These are phyloP conservation scores for Tolypocladium endophyticum DNA, from an alignment of 2,329 filamentous ascomycete genomes.

Conservation along the genomic window DNA sequence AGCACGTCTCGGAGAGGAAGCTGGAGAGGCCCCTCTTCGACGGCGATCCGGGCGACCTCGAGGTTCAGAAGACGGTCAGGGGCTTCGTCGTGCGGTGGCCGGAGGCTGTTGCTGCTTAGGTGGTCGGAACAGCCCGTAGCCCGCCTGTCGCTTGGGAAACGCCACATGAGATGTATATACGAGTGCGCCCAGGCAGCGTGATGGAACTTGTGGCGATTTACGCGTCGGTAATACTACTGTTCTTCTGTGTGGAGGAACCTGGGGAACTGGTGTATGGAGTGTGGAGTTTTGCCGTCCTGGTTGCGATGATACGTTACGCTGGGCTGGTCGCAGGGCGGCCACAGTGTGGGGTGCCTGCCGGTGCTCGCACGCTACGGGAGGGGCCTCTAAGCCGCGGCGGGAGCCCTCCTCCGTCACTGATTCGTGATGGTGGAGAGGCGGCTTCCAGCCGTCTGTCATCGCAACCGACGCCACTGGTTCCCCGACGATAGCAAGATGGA, in stretches of 20 bases:
- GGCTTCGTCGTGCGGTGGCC: slow-evolving; percentile 66
- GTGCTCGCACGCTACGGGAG: neutral
- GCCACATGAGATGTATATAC: neutral
- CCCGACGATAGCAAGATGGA: neutral
- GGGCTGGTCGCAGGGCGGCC: neutral
- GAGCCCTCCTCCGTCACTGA: neutral
- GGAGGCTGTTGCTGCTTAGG: slow-evolving; percentile 10
- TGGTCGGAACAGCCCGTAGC: neutral
- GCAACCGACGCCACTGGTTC: neutral
- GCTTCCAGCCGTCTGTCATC: neutral
- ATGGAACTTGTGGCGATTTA: neutral
- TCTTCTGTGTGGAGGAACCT: neutral
- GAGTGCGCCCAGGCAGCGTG: neutral
- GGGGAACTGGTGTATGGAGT: neutral
- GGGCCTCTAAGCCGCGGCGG: neutral
- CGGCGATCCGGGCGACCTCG: slow-evolving; percentile 75
- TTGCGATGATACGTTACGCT: slow-evolving; percentile 6
- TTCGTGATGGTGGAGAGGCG: neutral
- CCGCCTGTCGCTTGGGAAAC: neutral
- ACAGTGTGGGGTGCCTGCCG: neutral
- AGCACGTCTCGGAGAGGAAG: slow-evolving; percentile 69
- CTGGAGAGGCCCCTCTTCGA: slow-evolving; percentile 86
- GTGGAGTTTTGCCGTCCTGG: neutral
- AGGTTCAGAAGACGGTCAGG: slow-evolving; percentile 71
- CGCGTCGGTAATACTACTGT: neutral